Percentiles rank a stretch among this genome's conserved stretches.
phyloP scores from a whole-genome alignment of 2,329 filamentous ascomycete species.

The Aciculosporium take region DNA sequence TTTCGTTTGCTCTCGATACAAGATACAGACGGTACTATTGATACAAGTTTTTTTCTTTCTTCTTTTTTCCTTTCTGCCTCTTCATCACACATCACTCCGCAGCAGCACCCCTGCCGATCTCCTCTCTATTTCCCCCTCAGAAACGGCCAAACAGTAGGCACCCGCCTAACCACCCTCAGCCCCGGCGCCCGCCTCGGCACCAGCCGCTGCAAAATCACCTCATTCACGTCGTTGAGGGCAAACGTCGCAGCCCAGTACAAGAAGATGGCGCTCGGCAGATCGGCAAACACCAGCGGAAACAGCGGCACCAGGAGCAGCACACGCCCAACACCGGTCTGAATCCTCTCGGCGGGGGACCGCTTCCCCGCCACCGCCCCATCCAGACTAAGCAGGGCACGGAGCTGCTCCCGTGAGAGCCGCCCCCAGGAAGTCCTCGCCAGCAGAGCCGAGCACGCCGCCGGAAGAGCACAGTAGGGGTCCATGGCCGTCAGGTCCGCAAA shows the following conservation, averaged over 20 bases:
- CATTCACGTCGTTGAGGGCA: conserved; percentile 20
- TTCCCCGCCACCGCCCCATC: conserved; percentile 7
- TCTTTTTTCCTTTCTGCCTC: no score
- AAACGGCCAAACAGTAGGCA: conserved; percentile 10
- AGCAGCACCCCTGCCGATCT: not conserved
- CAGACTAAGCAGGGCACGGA: conserved; percentile 14
- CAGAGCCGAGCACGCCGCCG: conserved; percentile 20
- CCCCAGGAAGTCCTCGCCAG: conserved; percentile 17
- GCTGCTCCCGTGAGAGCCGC: conserved; percentile 15
- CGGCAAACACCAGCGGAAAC: conserved; percentile 19
- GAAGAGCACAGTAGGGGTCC: conserved; percentile 37
- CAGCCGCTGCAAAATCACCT: conserved; percentile 14
- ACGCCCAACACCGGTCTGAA: conserved; percentile 17
- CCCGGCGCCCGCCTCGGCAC: conserved; percentile 9
- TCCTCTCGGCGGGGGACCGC: conserved; percentile 10
- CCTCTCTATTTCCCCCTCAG: conserved; percentile 7
- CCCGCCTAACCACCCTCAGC: conserved; percentile 8
- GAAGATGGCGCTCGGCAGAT: conserved; percentile 26
- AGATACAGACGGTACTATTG: not conserved
- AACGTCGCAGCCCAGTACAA: conserved; percentile 27
- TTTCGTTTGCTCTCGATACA: conserved; percentile 6
- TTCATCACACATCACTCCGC: no score
- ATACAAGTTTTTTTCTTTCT: no score
- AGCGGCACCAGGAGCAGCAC: conserved; percentile 19
- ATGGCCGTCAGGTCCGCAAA: conserved; percentile 37